Percentiles rank a stretch among this genome's conserved stretches.
phyloP scores from a whole-genome alignment of 495 filamentous ascomycete genomes.

The Aspergillus indologenus region DNA sequence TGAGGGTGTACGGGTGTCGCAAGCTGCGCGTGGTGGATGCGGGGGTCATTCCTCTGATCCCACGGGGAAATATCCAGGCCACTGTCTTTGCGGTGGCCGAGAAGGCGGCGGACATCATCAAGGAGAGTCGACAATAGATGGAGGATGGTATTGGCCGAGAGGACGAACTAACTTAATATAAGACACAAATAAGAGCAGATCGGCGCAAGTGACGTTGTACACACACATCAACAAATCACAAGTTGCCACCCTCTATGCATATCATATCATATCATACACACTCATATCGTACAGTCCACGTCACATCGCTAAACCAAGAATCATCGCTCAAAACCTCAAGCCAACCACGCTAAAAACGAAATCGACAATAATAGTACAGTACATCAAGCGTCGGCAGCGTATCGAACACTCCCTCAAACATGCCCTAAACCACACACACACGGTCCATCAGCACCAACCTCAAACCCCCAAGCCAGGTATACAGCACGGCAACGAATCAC shows the following conservation, averaged over 20 bases:
- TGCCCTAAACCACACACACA: neutral
- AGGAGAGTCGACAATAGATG: neutral
- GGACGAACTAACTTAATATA: too few species aligned
- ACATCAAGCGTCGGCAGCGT: neutral
- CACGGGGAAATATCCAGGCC: too few species aligned
- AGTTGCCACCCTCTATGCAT: neutral
- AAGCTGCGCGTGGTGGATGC: too few species aligned
- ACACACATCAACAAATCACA: neutral
- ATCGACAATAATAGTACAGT: neutral
- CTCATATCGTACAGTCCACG: neutral
- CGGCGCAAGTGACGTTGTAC: too few species aligned
- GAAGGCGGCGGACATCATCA: constrained; percentile 51
- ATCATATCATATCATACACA: neutral
- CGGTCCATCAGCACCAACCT: neutral
- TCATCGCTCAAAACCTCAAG: neutral
- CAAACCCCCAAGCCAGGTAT: neutral
- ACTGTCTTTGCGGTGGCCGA: too few species aligned
- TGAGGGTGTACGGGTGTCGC: too few species aligned
- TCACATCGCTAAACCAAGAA: neutral
- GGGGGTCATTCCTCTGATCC: too few species aligned
- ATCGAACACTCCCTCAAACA: neutral
- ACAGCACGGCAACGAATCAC: constrained; percentile 2
- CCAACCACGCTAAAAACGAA: neutral
- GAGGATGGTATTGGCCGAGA: too few species aligned
- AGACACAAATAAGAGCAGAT: too few species aligned